Evolutionary conservation across 305 asterid genomes (phyloP), one percentile per base, ranked within the genome.

Genomic region (Fraxinus platypoda): DNA sequence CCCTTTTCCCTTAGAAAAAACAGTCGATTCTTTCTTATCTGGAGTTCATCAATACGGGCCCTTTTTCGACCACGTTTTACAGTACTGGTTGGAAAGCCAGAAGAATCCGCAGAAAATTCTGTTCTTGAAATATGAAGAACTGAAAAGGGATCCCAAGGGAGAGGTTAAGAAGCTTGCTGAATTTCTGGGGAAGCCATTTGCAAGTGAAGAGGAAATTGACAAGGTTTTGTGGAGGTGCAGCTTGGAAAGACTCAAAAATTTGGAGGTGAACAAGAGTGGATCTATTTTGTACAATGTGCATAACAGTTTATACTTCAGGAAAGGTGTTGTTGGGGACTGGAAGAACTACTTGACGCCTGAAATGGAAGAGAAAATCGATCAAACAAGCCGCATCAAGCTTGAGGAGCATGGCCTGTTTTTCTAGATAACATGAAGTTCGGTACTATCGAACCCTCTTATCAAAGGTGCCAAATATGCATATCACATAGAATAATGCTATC

Each of bases 321-420:
- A 85, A 72, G 95, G 93, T 31, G 89, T 81, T 28, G 95, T 90
- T 59, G 93, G 92, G 54, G 93, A 89, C 79, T 90, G 89, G 91
- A 89, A 87, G 85, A 89, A 89, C 57, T 84, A 85, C 73, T 74
- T 91, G 88, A 90, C 81, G 0, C 72, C 84, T 8, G 83, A 82
- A 25, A 87, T 84, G 89, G 86, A 77, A 73, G 82, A 73, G 17
- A 23, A 26, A 38, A 80, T 84, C 30, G 15, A 87, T 8, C 46
- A 74, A 49, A 80, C 49, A 8, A 72, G 79, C 38, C 84, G 80
- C 15, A 26, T n/a, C 25, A 87, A 82, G 72, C 70, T 84, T 41
- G 80, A 84, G 23, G 68, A 84, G 0, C 35, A 33, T 23, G 89
- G 87, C 2, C 84, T 87, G 54, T 87, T 84, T 72, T 77, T 43